Evolutionary conservation across 495 filamentous ascomycete genomes (phyloP).

Genomic region (Lophium mytilinum): DNA sequence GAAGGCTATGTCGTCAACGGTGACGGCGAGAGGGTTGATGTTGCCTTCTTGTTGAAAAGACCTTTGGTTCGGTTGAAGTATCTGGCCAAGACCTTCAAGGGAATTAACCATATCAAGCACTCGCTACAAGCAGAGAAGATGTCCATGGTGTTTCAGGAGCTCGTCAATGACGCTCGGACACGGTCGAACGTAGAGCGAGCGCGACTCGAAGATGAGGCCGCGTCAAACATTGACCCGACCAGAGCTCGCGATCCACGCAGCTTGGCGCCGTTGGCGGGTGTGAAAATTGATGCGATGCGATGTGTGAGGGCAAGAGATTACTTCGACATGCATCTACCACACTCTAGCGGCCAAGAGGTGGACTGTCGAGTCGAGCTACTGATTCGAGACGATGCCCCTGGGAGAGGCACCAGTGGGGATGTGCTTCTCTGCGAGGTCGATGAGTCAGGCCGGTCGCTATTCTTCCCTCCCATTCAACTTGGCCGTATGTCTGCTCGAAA

Average conservation of each 20-base stretch:
- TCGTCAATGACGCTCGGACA: slow-evolving; percentile 68
- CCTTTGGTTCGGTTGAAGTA: slow-evolving; percentile 85
- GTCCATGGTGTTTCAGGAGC: slow-evolving; percentile 53
- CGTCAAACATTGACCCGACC: slow-evolving; percentile 70
- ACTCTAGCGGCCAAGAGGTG: slow-evolving; percentile 82
- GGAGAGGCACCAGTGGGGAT: slow-evolving; percentile 57
- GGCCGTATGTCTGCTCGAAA: slow-evolving; percentile 67
- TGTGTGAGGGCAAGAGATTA: slow-evolving; percentile 81
- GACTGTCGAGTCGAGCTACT: slow-evolving; percentile 86
- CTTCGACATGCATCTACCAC: slow-evolving; percentile 75
- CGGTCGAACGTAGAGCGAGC: slow-evolving; percentile 79
- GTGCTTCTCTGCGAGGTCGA: slow-evolving; percentile 86
- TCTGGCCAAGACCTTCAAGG: slow-evolving; percentile 74
- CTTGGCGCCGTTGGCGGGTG: slow-evolving; percentile 56
- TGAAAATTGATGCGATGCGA: slow-evolving; percentile 62
- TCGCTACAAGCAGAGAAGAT: slow-evolving; percentile 51
- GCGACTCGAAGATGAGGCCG: slow-evolving; percentile 83
- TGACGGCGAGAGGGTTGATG: slow-evolving; percentile 85
- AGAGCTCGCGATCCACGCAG: slow-evolving; percentile 70
- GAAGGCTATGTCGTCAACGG: slow-evolving; percentile 69
- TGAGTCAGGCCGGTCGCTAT: slow-evolving; percentile 65
- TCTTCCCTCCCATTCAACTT: slow-evolving; percentile 75
- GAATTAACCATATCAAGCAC: slow-evolving; percentile 44
- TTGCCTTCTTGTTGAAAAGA: slow-evolving; percentile 84
- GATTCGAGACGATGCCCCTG: slow-evolving; percentile 64